Percentiles rank a stretch among this genome's conserved stretches.
Evolutionary conservation across 2,329 filamentous ascomycete species (phyloP).

Genomic region (Aspergillus carbonarius): DNA sequence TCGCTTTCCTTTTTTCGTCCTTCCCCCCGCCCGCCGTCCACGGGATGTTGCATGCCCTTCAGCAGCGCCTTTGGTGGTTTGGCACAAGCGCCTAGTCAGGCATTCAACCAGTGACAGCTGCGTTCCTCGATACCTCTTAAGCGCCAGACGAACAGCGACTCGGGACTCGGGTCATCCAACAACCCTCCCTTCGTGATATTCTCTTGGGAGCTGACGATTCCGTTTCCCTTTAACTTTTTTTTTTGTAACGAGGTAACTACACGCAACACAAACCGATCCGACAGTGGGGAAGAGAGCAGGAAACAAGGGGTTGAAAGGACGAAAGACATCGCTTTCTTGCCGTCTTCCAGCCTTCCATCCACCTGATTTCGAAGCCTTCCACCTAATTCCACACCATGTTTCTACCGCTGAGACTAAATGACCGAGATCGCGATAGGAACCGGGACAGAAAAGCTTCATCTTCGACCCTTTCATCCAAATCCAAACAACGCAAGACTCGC

Average conservation of each 20-base stretch:
- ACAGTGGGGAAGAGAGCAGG: slow-evolving; percentile 7
- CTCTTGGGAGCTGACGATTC: background rate
- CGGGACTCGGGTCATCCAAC: slow-evolving; percentile 5
- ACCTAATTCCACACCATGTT: slow-evolving; percentile 34
- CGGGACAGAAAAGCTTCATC: slow-evolving; percentile 27
- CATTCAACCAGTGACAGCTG: slow-evolving; percentile 28
- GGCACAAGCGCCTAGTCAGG: slow-evolving; percentile 29
- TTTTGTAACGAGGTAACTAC: slow-evolving; percentile 26
- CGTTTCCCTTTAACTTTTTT: slow-evolving; percentile 1
- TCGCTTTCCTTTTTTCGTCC: slow-evolving; percentile 4
- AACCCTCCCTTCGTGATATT: slow-evolving; percentile 4
- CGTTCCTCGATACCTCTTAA: slow-evolving; percentile 25
- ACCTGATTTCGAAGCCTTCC: slow-evolving; percentile 24
- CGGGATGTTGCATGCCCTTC: slow-evolving; percentile 30
- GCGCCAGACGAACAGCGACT: slow-evolving; percentile 29
- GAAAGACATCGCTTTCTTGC: slow-evolving; percentile 14
- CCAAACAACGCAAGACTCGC: slow-evolving; percentile 31
- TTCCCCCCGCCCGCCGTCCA: slow-evolving; percentile 3
- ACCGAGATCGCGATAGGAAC: slow-evolving; percentile 34
- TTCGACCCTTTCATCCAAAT: slow-evolving; percentile 26
- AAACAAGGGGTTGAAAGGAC: slow-evolving; percentile 15
- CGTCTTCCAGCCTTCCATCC: slow-evolving; percentile 22
- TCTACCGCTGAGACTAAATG: slow-evolving; percentile 39
- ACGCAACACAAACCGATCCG: slow-evolving; percentile 16
- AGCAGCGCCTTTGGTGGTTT: slow-evolving; percentile 22